phyloP scores from a whole-genome alignment of 495 filamentous ascomycete species.

The Ramalina intermedia region DNA sequence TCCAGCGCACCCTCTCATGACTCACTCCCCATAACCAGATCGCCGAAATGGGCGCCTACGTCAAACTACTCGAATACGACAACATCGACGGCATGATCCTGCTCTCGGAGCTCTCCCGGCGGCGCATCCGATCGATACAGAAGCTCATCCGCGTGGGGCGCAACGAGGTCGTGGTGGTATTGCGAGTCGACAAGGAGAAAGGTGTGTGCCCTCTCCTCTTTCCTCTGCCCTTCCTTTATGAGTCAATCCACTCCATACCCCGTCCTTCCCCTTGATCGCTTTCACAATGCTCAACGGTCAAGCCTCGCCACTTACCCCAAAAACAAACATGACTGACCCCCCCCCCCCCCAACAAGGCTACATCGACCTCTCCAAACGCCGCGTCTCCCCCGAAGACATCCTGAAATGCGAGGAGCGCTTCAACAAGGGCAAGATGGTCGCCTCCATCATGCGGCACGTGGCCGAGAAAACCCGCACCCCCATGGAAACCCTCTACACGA shows the following conservation, averaged over 20 bases:
- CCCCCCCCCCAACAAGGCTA: too few relatives aligned
- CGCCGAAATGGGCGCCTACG: slow-evolving; percentile 98
- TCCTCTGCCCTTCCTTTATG: not conserved
- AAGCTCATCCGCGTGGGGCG: slow-evolving; percentile 96
- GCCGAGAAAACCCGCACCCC: slow-evolving; percentile 91
- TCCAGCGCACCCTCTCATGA: slow-evolving; percentile 6
- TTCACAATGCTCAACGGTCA: too few relatives aligned
- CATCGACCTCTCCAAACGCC: slow-evolving; percentile 95
- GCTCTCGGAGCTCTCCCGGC: slow-evolving; percentile 84
- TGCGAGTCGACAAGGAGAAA: slow-evolving; percentile 98
- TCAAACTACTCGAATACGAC: slow-evolving; percentile 98
- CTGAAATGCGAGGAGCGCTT: slow-evolving; percentile 96
- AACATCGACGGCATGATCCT: slow-evolving; percentile 99
- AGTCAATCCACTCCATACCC: too few relatives aligned
- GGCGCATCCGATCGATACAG: slow-evolving; percentile 95
- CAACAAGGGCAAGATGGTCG: slow-evolving; percentile 99
- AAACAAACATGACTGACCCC: too few relatives aligned
- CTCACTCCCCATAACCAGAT: slow-evolving; percentile 43
- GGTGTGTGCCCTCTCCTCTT: slow-evolving; percentile 30
- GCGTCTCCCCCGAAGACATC: slow-evolving; percentile 94
- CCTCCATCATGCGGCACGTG: slow-evolving; percentile 94
- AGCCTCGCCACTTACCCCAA: not conserved
- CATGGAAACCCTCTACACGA: slow-evolving; percentile 84
- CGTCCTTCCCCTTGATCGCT: too few relatives aligned
- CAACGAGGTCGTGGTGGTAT: slow-evolving; percentile 95